Percentiles rank a stretch among this genome's conserved stretches.
These are phyloP conservation scores for Cladosporium sphaerospermum DNA, from an alignment of 2,329 filamentous ascomycete genomes.

Conservation along the genomic window DNA sequence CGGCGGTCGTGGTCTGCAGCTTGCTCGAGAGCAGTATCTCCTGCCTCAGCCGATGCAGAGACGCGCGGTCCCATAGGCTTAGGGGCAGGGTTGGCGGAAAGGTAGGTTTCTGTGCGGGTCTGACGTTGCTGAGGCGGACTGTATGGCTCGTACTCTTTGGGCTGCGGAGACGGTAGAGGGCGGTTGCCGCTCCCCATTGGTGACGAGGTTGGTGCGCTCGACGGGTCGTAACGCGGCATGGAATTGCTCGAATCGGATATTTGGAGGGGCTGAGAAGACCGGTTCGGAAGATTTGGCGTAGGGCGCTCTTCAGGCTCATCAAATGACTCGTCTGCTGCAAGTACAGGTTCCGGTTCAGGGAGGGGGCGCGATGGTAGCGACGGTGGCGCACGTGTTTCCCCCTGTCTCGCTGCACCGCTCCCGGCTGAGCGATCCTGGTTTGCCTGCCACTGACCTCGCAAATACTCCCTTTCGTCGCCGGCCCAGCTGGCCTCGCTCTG, in stretches of 20 bases:
- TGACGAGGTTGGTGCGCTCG: constrained; percentile 15
- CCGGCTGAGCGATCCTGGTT: constrained; percentile 23
- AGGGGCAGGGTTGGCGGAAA: constrained; percentile 51
- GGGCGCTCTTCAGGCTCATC: constrained; percentile 8
- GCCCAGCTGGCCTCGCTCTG: constrained; percentile 59
- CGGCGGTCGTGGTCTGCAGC: constrained; percentile 58
- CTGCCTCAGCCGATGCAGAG: constrained; percentile 44
- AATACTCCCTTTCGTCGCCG: constrained; percentile 58
- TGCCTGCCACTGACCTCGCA: constrained; percentile 52
- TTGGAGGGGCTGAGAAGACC: constrained; percentile 12
- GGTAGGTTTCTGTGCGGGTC: constrained; percentile 54
- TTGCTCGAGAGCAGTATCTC: constrained; percentile 34
- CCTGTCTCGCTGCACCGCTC: constrained; percentile 5
- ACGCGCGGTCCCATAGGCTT: constrained; percentile 32
- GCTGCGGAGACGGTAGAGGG: constrained; percentile 22
- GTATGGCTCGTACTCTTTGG: constrained; percentile 19
- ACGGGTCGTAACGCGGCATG: constrained; percentile 11
- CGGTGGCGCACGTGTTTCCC: constrained; percentile 28
- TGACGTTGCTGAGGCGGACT: constrained; percentile 15
- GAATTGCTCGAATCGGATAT: constrained; percentile 15
- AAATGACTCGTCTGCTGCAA: neutral
- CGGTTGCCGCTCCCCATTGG: constrained; percentile 19
- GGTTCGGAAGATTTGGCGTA: neutral
- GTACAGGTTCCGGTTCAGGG: constrained; percentile 20
- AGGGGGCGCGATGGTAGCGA: constrained; percentile 45